Evolutionary conservation across 1,284 basidiomycete genomes (phyloP).

Genomic region (Ganoderma resinaceum): DNA sequence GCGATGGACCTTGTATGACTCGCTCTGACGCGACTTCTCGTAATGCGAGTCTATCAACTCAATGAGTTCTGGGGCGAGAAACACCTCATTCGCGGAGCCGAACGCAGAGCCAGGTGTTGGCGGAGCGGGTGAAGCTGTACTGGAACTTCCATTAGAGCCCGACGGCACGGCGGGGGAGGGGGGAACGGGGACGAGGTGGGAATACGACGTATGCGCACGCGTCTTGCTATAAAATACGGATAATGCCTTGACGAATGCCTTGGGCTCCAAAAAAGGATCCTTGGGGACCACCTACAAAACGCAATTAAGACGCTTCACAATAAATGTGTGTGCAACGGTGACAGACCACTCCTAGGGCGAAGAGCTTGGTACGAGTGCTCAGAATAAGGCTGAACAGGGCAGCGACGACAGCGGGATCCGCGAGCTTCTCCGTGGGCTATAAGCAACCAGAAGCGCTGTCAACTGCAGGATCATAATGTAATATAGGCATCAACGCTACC

Average conservation of each 20-base stretch:
- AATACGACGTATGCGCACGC: slow-evolving; percentile 28
- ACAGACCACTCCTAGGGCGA: slow-evolving; percentile 53
- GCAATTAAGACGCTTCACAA: slow-evolving; percentile 8
- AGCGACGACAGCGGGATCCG: slow-evolving; percentile 73
- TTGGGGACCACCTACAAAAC: slow-evolving; percentile 59
- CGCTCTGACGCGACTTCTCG: slow-evolving; percentile 55
- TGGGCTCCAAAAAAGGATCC: slow-evolving; percentile 78
- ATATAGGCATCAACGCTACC: slow-evolving; percentile 45
- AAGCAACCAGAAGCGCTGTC: neutral
- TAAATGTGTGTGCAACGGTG: neutral
- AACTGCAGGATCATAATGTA: neutral
- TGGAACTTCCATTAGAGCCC: slow-evolving; percentile 19
- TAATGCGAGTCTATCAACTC: slow-evolving; percentile 57
- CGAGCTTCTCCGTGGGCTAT: slow-evolving; percentile 73
- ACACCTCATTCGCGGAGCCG: slow-evolving; percentile 20
- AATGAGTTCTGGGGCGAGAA: slow-evolving; percentile 58
- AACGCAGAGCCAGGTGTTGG: slow-evolving; percentile 13
- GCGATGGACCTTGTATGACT: slow-evolving; percentile 67
- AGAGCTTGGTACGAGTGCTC: slow-evolving; percentile 70
- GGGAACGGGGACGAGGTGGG: slow-evolving; percentile 31
- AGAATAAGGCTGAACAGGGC: slow-evolving; percentile 74
- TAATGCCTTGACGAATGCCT: slow-evolving; percentile 50
- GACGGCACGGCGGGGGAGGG: slow-evolving; percentile 28
- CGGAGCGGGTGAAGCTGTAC: slow-evolving; percentile 10
- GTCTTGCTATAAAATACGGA: slow-evolving; percentile 37